These are phyloP conservation scores for Arbutus unedo DNA, from an alignment of 148 eudicot species.

Conservation along the genomic window DNA sequence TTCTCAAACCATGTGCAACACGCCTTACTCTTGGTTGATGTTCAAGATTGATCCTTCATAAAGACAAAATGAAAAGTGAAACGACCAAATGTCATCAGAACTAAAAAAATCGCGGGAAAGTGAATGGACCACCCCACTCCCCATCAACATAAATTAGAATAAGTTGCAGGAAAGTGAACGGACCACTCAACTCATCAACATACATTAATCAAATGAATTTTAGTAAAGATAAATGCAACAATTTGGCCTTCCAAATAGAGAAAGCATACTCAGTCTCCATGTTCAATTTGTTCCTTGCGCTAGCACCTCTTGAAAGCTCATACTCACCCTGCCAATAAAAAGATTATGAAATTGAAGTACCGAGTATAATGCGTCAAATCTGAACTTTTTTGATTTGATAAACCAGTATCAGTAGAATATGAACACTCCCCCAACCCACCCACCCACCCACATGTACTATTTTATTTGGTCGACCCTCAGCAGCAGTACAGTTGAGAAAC, in stretches of 20 bases:
- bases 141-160: background rate
- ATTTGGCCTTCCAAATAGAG: conserved; percentile 20
- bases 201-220: background rate
- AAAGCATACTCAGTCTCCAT: conserved; percentile 75
- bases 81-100: conserved; percentile 9
- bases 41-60: conserved; percentile 81
- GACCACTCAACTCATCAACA: background rate
- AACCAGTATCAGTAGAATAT: background rate
- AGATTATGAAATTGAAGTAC: conserved; percentile 2
- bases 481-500: background rate
- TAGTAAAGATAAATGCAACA: background rate
- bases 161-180: background rate
- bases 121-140: background rate
- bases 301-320: conserved; percentile 67
- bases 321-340: conserved; percentile 58
- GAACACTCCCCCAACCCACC: background rate
- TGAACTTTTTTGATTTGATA: background rate
- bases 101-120: background rate
- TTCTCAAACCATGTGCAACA: conserved; percentile 77
- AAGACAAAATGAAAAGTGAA: conserved; percentile 16
- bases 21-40: conserved; percentile 86
- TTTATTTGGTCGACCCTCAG: background rate
- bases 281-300: conserved; percentile 67
- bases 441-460: too few relatives aligned
- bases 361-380: conserved; percentile 1